These are phyloP conservation scores for Chrysopogon serrulatus DNA, from an alignment of 176 grass and related monocot species.

Conservation along the genomic window DNA sequence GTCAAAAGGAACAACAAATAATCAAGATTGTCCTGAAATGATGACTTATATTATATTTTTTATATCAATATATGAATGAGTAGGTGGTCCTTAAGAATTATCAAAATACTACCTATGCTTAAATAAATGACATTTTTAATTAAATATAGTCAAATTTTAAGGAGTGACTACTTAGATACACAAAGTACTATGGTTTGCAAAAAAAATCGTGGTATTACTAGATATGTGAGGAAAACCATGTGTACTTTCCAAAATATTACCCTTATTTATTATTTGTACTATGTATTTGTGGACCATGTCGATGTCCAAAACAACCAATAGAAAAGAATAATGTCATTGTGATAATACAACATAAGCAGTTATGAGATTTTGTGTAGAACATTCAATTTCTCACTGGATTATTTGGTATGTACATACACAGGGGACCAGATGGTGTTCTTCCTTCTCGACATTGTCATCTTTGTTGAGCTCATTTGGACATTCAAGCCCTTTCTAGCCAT, in stretches of 20 bases:
- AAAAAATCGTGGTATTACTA: neutral
- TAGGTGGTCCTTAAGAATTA: no score
- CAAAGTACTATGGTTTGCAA: no score
- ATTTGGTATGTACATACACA: neutral
- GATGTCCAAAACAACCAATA: neutral
- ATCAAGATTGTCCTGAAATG: no score
- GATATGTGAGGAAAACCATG: neutral
- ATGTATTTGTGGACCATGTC: neutral
- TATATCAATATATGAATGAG: no score
- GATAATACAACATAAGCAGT: neutral
- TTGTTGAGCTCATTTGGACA: neutral
- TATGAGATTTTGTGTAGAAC: neutral
- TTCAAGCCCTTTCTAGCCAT: neutral
- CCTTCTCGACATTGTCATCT: neutral
- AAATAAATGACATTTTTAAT: no score
- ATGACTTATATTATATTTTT: no score
- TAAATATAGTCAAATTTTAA: no score
- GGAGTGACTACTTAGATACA: no score
- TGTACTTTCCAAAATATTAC: neutral
- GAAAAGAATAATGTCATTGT: neutral
- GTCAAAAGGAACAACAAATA: no score
- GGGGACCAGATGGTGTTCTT: neutral
- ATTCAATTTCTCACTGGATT: neutral
- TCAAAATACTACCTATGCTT: no score
- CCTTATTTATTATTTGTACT: neutral